Base-by-base conservation (phyloP, 148 eudicot genomes). In the Pharnaceum exiguum region DNA sequence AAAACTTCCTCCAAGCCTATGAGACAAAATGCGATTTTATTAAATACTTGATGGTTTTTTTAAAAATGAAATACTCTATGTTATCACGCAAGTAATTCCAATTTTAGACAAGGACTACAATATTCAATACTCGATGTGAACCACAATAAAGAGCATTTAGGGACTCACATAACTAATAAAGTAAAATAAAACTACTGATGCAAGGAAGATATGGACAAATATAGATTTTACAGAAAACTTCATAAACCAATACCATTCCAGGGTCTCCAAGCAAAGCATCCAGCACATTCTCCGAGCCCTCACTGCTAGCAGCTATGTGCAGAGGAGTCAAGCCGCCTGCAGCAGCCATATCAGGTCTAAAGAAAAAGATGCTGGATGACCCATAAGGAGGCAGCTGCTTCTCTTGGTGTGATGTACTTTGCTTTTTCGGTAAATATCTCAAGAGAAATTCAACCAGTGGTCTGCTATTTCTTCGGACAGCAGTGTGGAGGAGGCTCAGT, bases 221-320 rank as follows among this genome's bases (percentile, higher is more conserved):
- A n/a, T n/a, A n/a, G n/a, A n/a, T n/a, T n/a, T n/a, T n/a, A n/a
- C n/a, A n/a, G 15, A 13, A 53, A 63, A 16, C 45, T 12, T 36
- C 9, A 17, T 33, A 58, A 42, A 58, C 13, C 15, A 45, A 52
- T 84, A 91, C 98, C 90, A 7, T 64, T 77, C 79, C 81, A 66
- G 96, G 96, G 77, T 94, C 99, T 62, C 86, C 87, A 57, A 90
- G 86, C 54, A 94, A 75, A 38, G 99, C 96, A 65, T 89, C 89
- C 72, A 94, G 57, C 5, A 86, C 79, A 55, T 67, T 50, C 66
- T 83, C 91, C n/a, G 60, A 79, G 54, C 85, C 86, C 28, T 73
- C 77, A 26, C 68, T 62, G 58, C 81, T 67, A 49, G 95, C 95
- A 53, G 95, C 99, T 63, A 94, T 60, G 45, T 94, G 99, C 56